Base-by-base conservation (phyloP, 805 yeast species). In the Helenozyma baotianmanensis region DNA sequence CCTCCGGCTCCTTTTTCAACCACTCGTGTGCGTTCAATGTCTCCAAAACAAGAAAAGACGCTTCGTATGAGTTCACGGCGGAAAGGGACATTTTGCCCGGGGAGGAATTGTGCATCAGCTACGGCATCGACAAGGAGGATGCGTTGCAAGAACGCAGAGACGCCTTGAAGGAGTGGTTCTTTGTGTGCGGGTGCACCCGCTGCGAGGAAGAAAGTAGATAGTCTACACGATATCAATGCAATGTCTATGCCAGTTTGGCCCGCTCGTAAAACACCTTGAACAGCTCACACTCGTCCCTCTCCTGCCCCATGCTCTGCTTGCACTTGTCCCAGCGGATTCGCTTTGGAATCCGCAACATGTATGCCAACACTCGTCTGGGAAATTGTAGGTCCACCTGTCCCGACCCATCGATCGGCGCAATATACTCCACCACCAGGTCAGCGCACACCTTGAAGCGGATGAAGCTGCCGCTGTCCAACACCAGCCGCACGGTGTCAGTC, bases 301-400 rank as follows among this genome's bases (percentile, higher is more conserved):
- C 96, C 43, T 76, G 74, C n/a, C 61, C 60, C 27, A 60, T 61
- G 0, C 81, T 58, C 53, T 87, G 94, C 29, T 62, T 58, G 49
- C 96, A 87, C 32, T 75, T 73, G 36, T 80, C 81, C 97, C 96
- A 88, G 37, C 76, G 78, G 1, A 74, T 55, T 41, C 88, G 65
- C 32, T 77, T 78, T 2, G 82, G 80, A 11, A 74, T 62, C 27
- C 69, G 75, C 30, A 88, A 51, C 3, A 80, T 56, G 40, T 68
- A 67, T 0, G 96, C 89, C 18, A 85, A 48, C 1, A 83, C 88
- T 48, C 87, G 70, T 53, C 97, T 67, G 1, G 95, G 95, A 48
- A 89, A 84, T 45, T 85, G 95, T 10, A 86, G 57, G 53, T 89
- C 96, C 7, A 87, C 58, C 9, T 68, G 44, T 32, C 64, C 64